Percentiles rank a stretch among this genome's conserved stretches.
Conservation (phyloP, 2,329 filamentous ascomycete genomes). For the Aspergillus ustus region DNA sequence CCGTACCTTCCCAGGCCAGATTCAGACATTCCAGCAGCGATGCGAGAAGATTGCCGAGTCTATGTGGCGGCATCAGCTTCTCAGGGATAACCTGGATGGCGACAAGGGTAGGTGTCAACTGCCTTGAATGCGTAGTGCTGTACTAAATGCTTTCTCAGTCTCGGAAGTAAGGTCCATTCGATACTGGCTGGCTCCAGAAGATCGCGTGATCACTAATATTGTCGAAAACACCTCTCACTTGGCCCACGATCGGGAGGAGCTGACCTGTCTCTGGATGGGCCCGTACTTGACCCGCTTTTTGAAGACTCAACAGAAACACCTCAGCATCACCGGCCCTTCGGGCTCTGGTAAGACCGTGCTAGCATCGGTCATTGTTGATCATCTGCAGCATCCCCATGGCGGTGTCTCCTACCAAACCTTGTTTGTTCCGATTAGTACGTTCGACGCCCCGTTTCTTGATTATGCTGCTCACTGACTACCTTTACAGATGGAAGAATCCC, state of each 20-base stretch:
- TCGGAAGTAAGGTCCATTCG: conserved; percentile 38
- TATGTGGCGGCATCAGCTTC: conserved; percentile 48
- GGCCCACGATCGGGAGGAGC: conserved; percentile 52
- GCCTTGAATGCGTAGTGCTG: not conserved
- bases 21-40: conserved; percentile 41
- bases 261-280: conserved; percentile 60
- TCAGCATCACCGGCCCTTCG: conserved; percentile 50
- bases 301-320: conserved; percentile 48
- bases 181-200: conserved; percentile 52
- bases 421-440: conserved; percentile 43
- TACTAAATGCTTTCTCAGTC: conserved; percentile 24
- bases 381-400: conserved; percentile 43
- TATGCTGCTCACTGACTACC: not conserved
- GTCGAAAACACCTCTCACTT: conserved; percentile 48
- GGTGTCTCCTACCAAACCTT: conserved; percentile 41
- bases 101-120: conserved; percentile 29
- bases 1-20: conserved; percentile 41
- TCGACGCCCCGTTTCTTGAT: not conserved
- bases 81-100: conserved; percentile 36
- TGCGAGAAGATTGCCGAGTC: conserved; percentile 42
- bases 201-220: conserved; percentile 50
- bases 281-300: conserved; percentile 55
- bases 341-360: conserved; percentile 47
- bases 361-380: conserved; percentile 45
- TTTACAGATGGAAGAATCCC: conserved; percentile 37